Conservation (phyloP, 2,329 filamentous ascomycete genomes). For the Phyllachora maydis region DNA sequence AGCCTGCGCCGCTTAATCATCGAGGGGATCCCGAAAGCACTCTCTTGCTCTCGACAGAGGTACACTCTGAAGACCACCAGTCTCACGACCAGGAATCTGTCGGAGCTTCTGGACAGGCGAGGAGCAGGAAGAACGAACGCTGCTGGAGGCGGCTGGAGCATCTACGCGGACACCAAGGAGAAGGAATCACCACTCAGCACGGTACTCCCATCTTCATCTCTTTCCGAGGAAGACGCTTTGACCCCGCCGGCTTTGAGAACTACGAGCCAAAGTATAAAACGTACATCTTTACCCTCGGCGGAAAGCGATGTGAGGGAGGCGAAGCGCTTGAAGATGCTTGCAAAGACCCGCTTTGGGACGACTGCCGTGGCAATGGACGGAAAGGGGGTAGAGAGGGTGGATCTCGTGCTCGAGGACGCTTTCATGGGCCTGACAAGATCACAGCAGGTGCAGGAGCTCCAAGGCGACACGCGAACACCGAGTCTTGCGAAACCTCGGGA, state of each 20-base stretch:
- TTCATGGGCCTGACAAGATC: constrained; percentile 21
- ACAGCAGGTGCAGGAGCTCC: too few relatives aligned
- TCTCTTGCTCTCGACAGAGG: constrained; percentile 53
- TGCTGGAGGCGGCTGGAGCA: constrained; percentile 58
- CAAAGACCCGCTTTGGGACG: constrained; percentile 50
- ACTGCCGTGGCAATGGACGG: constrained; percentile 32
- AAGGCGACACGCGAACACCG: too few relatives aligned
- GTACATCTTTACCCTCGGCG: constrained; percentile 7
- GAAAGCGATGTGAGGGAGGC: constrained; percentile 13
- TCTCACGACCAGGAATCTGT: constrained; percentile 50
- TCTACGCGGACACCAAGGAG: constrained; percentile 46
- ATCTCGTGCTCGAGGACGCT: constrained; percentile 35
- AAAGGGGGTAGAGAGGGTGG: constrained; percentile 38
- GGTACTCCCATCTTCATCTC: constrained; percentile 22
- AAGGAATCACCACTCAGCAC: constrained; percentile 34
- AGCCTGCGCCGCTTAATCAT: constrained; percentile 52
- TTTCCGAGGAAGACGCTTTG: constrained; percentile 16
- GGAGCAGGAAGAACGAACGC: constrained; percentile 51
- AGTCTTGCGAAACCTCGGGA: too few relatives aligned
- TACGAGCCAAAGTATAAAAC: constrained; percentile 3
- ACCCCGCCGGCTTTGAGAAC: too few relatives aligned
- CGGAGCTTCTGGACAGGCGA: constrained; percentile 45
- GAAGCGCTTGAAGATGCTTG: constrained; percentile 40
- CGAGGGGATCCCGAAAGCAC: constrained; percentile 62
- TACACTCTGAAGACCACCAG: constrained; percentile 49